Evolutionary conservation across 2,329 filamentous ascomycete species (phyloP), one percentile per base, ranked within the genome.

Genomic region (Leptodontidium sp.): DNA sequence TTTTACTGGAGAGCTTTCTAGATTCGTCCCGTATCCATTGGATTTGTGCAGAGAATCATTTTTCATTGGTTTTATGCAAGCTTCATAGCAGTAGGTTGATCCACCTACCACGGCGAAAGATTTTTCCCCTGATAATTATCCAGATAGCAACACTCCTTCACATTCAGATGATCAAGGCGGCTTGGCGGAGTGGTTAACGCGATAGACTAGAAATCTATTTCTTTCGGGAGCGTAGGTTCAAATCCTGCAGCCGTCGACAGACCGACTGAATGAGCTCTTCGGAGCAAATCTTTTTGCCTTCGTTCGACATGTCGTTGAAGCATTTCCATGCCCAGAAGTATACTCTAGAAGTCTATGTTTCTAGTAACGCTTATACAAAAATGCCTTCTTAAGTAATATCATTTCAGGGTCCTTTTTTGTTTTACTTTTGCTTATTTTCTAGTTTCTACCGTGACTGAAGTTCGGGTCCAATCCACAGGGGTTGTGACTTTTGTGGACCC

Each of bases 201-300:
- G 63, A 43, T 57, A 47, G 63, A 65, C 63, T 65, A 64, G 61
- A 64, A 64, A 64, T 64, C 61, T 55, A 55, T 52, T 64, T 64
- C 61, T n/a, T 55, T 64, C 61, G 61, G 61, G 61, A 64, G 47
- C 61, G 61, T 64, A 64, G 61, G 61, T 64, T 64, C 61, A 64
- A 53, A 53, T 64, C 47, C 61, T 64, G 61, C 61, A 52, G 26
- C 17, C 43, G 59, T 62, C 59, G 59, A 32, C 6, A 32, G 6
- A 4, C 29, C 6, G 29, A 6, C 3, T 32, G 29, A 32, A 4
- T 32, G 29, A 32, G 29, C 29, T 32, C 29, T 6, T 32, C 29
- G 29, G 29, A 32, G 29, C 29, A 32, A 32, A 32, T 32, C 29
- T 6, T 32, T 32, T 32, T 32, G 29, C 6, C 29, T 32, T 32